Base-by-base conservation (phyloP, 805 yeast genomes). In the Pichia nakasei region DNA sequence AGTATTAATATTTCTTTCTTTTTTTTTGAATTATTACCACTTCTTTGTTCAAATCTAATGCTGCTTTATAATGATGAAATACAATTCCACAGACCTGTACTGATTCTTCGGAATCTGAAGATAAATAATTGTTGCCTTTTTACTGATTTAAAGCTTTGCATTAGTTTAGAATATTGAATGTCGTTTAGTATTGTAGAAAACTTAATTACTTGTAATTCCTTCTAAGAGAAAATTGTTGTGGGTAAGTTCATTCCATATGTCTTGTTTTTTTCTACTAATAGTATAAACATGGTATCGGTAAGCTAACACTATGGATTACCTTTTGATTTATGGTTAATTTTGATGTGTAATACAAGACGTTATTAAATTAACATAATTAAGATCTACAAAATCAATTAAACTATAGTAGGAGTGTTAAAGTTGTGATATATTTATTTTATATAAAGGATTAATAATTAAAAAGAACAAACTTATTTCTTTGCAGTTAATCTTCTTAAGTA, bases 401-500 rank as follows among this genome's bases (percentile, higher is more conserved):
- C 27, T 24, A n/a, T n/a, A 24, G 12, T 24, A 24, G 5, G 27
- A 18, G 18, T 33, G 22, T 11, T 33, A 8, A 18, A 21, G 12
- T 17, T 22, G 17, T 35, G 22, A 9, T 8, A 22, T 35, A 2
- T n/a, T 15, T n/a, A 13, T 37, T 20, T 37, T 37, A 37, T 37
- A 42, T 32, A 31, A 35, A 19, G 38, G 44, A 41, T 38, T 42
- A 13, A 29, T 13, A 13, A 13, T 29, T 29, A 29, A 29, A 29
- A 29, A 12, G 32, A 29, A 17, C 32, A 29, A 29, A 62, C 63
- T 82, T 88, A 91, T 85, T 91, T 93, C 89, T 93, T 91, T 72
- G 96, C 94, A 73, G 96, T 82, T 76, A 93, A 80, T 87, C 96
- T 91, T 84, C 96, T 88, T 74, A 93, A 83, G 96, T 93, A 93